Evolutionary conservation across 495 filamentous ascomycete genomes (phyloP).

Genomic region (Aeminium ludgeri): DNA sequence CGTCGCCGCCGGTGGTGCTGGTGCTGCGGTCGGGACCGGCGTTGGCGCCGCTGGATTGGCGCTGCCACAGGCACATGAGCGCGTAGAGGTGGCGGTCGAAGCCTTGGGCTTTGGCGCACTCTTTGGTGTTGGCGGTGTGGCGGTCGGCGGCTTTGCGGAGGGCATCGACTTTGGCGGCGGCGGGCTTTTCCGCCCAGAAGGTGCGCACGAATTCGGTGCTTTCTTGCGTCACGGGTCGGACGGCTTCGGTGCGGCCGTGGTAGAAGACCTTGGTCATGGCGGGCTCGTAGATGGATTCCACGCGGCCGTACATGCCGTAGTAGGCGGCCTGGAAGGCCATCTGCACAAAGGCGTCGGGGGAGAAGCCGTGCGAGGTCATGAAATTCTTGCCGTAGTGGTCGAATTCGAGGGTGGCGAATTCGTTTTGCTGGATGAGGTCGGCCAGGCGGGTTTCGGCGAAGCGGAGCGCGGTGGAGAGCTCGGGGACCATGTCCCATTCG

Average conservation of each 20-base stretch:
- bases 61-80: conserved; percentile 88
- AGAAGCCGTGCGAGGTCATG: conserved; percentile 92
- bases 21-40: conserved; percentile 32
- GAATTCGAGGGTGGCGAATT: conserved; percentile 88
- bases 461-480: conserved; percentile 74
- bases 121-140: conserved; percentile 63
- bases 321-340: conserved; percentile 99
- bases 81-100: conserved; percentile 90
- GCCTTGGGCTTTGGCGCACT: conserved; percentile 83
- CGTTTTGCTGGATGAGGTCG: conserved; percentile 90
- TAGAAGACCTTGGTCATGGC: conserved; percentile 93
- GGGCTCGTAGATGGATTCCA: conserved; percentile 93
- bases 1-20: conserved; percentile 39
- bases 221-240: conserved; percentile 69
- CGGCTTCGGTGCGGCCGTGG: conserved; percentile 87
- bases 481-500: conserved; percentile 94
- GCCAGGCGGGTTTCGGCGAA: conserved; percentile 92
- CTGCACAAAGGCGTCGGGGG: conserved; percentile 92
- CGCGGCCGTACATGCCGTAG: conserved; percentile 85
- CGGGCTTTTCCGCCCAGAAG: conserved; percentile 85
- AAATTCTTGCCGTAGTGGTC: conserved; percentile 85
- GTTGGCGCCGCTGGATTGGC: conserved; percentile 59
- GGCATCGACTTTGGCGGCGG: conserved; percentile 66
- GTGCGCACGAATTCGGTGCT: conserved; percentile 72
- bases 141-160: conserved; percentile 67